A percentile compares a stretch with the other conserved stretches of the same genome.
phyloP scores from a whole-genome alignment of 306 rosid genomes.

The apple (Malus domestica) region DNA sequence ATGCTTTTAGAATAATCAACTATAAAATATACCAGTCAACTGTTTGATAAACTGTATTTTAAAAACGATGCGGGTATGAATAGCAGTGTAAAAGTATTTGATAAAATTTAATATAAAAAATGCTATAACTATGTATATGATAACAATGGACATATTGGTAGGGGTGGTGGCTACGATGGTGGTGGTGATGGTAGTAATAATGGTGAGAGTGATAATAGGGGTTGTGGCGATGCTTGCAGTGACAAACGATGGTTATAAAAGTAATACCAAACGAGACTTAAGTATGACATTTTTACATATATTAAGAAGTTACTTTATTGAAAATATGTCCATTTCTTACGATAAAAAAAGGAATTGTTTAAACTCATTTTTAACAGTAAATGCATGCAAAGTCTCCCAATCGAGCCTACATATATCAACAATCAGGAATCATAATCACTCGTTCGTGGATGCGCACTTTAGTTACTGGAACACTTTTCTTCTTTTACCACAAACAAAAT shows the following conservation, averaged over 20 bases:
- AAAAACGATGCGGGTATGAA: background rate
- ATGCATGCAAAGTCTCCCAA: background rate
- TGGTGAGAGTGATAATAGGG: too few species aligned
- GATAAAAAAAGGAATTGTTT: background rate
- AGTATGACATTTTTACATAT: too few species aligned
- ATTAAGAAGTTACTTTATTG: background rate
- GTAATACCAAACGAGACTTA: background rate
- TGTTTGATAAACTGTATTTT: too few species aligned
- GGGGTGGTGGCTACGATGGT: too few species aligned
- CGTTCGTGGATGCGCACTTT: background rate
- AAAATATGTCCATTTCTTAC: background rate
- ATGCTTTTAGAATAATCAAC: background rate
- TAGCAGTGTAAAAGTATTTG: too few species aligned
- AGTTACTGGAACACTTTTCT: background rate
- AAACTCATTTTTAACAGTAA: background rate
- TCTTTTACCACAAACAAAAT: background rate
- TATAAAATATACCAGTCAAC: too few species aligned
- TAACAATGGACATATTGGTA: too few species aligned
- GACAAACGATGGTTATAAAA: too few species aligned
- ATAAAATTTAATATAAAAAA: too few species aligned
- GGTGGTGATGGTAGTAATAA: too few species aligned
- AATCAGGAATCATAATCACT: background rate
- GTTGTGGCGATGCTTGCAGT: too few species aligned
- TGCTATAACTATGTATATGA: too few species aligned
- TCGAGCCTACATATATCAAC: background rate